Conservation (phyloP, 345 rosid genomes). For the Eucalyptus pauciflora region DNA sequence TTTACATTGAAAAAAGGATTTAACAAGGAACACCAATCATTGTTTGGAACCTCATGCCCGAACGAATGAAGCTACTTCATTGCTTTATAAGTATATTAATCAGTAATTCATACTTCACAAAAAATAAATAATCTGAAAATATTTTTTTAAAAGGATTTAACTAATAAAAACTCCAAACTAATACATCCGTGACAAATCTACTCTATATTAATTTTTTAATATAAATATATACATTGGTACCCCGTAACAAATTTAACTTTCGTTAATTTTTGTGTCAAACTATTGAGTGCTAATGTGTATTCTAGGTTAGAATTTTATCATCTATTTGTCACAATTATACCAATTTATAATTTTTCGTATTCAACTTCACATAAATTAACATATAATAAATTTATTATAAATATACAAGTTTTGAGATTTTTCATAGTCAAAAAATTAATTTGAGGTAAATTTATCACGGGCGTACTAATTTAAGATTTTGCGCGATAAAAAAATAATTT, state of each 20-base stretch:
- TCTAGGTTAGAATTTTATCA: accelerated
- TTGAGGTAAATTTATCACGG: accelerated
- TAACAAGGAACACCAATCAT: neutral
- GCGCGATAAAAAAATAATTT: no score
- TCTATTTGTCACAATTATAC: accelerated
- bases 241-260: accelerated
- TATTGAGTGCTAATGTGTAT: accelerated
- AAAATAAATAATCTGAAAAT: no score
- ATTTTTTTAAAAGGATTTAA: no score
- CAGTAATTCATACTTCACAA: neutral
- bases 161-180: no score
- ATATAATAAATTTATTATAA: accelerated
- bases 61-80: neutral
- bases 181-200: accelerated
- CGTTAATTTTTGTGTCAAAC: accelerated
- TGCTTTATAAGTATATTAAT: no score
- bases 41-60: neutral
- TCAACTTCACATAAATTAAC: accelerated
- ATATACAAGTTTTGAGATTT: accelerated
- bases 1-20: neutral
- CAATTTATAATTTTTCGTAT: accelerated
- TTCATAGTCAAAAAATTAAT: no score
- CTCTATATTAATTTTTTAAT: accelerated
- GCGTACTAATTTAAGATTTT: accelerated
- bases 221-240: accelerated